Base-by-base conservation (phyloP, 2,329 filamentous ascomycete species). In the Fusarium incarnatum region DNA sequence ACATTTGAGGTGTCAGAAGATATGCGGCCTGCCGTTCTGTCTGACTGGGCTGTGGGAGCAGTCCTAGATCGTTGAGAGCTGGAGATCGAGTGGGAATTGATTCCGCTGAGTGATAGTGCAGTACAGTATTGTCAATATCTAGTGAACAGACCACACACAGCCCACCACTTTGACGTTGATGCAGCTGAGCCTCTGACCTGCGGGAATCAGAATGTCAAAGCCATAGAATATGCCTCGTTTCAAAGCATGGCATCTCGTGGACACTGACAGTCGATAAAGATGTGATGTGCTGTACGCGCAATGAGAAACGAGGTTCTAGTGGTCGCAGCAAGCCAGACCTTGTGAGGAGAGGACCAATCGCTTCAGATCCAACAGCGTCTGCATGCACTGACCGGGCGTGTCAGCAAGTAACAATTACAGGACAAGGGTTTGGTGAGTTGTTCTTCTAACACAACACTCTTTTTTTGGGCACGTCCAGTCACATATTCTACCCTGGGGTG, bases 241-340 rank as follows among this genome's bases (percentile, higher is more conserved):
- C 68, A 69, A 69, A 41, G 57, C 45, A 64, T 61, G 34, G 57
- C 41, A 64, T 61, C 61, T 69, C 68, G 67, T 65, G 45, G 57
- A 48, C 58, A 45, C 37, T n/a, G 18, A 23, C 9, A 28, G 22
- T 45, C 25, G 30, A 57, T 48, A 15, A 22, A 56, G 56, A 49
- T 37, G 32, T 27, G 37, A 16, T 12, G 47, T 50, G 32, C 34
- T 50, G 52, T 56, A 68, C 68, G 52, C 52, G 68, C 60, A 71
- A 71, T 56, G 25, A 56, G 60, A 60, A 47, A 47, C 55, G 40
- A 47, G 48, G 23, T 28, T 57, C 56, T 71, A 71, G 60, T 71
- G 68, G 68, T 71, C 68, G 68, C 68, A 69, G 60, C 68, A 71
- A 68, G 49, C 68, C 30, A 69, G 49, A 54, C 54, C 57, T 47